Conservation (phyloP, 495 filamentous ascomycete species). For the Copromyces sp. region DNA sequence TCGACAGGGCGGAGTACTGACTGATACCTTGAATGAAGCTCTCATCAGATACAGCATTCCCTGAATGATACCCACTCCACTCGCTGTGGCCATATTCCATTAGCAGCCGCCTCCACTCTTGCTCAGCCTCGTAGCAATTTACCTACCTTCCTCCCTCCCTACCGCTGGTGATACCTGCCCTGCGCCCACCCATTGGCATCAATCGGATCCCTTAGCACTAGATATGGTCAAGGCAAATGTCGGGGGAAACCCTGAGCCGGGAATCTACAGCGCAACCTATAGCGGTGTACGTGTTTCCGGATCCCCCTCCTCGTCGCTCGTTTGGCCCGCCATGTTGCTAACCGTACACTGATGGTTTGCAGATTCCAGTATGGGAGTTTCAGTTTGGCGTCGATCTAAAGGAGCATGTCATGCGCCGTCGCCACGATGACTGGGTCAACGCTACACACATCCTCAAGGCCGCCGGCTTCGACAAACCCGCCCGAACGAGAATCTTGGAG, state of each 20-base stretch:
- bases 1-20: neutral
- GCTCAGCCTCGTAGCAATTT: neutral
- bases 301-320: neutral
- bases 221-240: constrained; percentile 31
- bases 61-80: neutral
- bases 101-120: neutral
- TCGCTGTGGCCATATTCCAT: neutral
- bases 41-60: neutral
- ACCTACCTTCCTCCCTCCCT: neutral
- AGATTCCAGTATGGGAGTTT: constrained; percentile 88
- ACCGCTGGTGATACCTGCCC: neutral
- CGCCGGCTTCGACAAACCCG: constrained; percentile 63
- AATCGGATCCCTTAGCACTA: neutral
- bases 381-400: constrained; percentile 63
- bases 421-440: constrained; percentile 83
- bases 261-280: constrained; percentile 84
- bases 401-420: constrained; percentile 78
- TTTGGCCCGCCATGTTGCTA: neutral
- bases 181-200: neutral
- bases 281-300: constrained; percentile 61
- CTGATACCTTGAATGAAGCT: neutral
- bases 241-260: constrained; percentile 16
- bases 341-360: constrained; percentile 18
- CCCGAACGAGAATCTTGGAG: constrained; percentile 87
- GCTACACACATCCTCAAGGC: constrained; percentile 90